These are phyloP conservation scores for Lathyrus tuberosus DNA, from an alignment of 306 rosid species.

Conservation along the genomic window DNA sequence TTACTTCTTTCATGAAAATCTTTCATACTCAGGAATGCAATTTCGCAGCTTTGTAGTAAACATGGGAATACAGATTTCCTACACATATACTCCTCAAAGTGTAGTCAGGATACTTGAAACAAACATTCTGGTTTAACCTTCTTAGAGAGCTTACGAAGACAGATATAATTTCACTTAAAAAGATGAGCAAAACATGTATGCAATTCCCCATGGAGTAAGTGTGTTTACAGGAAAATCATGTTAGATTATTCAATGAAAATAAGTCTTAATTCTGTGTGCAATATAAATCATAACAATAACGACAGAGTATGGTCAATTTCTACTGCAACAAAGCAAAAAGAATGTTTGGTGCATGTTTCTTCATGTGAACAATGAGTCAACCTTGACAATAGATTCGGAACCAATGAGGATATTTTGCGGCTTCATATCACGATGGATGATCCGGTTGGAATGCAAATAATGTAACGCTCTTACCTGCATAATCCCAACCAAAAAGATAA, in stretches of 20 bases:
- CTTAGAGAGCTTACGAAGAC: neutral
- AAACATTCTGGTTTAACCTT: neutral
- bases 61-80: slow-evolving; percentile 1
- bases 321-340: neutral
- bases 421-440: slow-evolving; percentile 98
- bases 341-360: slow-evolving; percentile 18
- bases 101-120: neutral
- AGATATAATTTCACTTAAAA: neutral
- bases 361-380: slow-evolving; percentile 34
- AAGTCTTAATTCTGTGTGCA: neutral
- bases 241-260: neutral
- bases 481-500: slow-evolving; percentile 34
- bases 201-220: neutral
- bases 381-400: slow-evolving; percentile 95
- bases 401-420: slow-evolving; percentile 99
- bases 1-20: neutral
- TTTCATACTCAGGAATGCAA: neutral
- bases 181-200: neutral
- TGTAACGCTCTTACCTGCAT: slow-evolving; percentile 88
- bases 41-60: neutral
- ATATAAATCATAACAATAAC: slow-evolving; percentile 14
- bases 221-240: slow-evolving; percentile 11
- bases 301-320: neutral
- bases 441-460: slow-evolving; percentile 95
- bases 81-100: neutral